A percentile compares a stretch with the other conserved stretches of the same genome.
Evolutionary conservation across 371 early-diverging fungal genomes (phyloP).

Genomic region (Actinomortierella wolfii): DNA sequence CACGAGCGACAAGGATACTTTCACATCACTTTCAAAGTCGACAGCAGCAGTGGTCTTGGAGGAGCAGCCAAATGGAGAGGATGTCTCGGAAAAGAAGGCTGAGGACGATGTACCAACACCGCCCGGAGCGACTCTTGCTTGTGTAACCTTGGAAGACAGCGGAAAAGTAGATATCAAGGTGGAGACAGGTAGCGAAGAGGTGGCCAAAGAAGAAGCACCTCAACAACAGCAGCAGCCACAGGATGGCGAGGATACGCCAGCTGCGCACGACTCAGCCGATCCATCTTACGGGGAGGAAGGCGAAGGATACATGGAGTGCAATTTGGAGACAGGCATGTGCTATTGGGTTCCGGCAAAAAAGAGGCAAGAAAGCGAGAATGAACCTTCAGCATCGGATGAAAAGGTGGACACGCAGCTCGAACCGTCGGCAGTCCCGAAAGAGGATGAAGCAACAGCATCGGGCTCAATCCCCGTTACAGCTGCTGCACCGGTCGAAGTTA

Average conservation of each 20-base stretch:
- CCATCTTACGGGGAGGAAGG: background rate
- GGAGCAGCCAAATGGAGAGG: too few relatives aligned
- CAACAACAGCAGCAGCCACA: background rate
- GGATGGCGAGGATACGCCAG: too few relatives aligned
- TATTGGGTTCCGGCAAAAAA: conserved; percentile 35
- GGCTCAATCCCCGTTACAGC: too few relatives aligned
- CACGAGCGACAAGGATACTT: too few relatives aligned
- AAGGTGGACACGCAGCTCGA: too few relatives aligned
- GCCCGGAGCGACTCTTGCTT: background rate
- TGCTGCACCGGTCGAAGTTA: too few relatives aligned
- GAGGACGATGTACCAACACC: background rate
- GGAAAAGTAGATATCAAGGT: background rate
- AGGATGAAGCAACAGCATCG: too few relatives aligned
- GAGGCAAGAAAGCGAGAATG: background rate
- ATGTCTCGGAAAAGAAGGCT: background rate
- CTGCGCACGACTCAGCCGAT: background rate
- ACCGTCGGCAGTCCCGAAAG: too few relatives aligned
- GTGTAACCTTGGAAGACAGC: conserved; percentile 3
- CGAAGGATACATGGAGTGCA: conserved; percentile 28
- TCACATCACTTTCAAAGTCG: too few relatives aligned
- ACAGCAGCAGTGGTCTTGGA: too few relatives aligned
- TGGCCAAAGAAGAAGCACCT: background rate
- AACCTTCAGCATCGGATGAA: too few relatives aligned
- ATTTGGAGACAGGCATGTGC: conserved; percentile 25
- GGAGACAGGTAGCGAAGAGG: background rate